These are phyloP conservation scores for Phytophthora pistaciae DNA, from an alignment of 352 stramenopile genomes.

Conservation along the genomic window DNA sequence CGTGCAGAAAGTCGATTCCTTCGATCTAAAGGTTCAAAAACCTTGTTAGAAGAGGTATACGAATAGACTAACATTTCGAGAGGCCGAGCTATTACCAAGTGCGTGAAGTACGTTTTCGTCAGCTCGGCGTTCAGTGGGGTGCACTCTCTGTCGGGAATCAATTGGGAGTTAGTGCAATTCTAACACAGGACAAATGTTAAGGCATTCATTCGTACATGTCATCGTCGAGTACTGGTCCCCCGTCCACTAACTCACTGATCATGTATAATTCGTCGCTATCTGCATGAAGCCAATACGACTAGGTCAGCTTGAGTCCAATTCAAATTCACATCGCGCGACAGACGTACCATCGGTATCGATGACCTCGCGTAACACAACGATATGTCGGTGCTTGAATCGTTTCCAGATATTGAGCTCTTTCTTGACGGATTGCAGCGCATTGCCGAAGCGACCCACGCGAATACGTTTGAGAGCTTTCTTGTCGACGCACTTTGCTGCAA, in stretches of 20 bases:
- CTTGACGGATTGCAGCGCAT: constrained; percentile 85
- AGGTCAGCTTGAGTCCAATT: neutral
- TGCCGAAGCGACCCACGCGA: constrained; percentile 74
- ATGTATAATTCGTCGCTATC: constrained; percentile 85
- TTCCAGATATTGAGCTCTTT: constrained; percentile 98
- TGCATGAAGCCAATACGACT: constrained; percentile 23
- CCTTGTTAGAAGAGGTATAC: neutral
- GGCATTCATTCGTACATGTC: constrained; percentile 48
- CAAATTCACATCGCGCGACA: neutral
- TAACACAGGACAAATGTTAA: neutral
- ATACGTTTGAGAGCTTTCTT: constrained; percentile 82
- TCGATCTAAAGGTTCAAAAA: constrained; percentile 58
- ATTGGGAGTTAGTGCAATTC: neutral
- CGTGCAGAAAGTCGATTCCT: constrained; percentile 83
- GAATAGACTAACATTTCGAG: no score
- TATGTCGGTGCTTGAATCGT: constrained; percentile 95
- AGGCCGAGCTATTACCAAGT: constrained; percentile 53
- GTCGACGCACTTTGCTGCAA: constrained; percentile 81
- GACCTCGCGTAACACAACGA: constrained; percentile 95
- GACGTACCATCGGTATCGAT: constrained; percentile 92
- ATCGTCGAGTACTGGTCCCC: constrained; percentile 70
- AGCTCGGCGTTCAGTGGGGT: constrained; percentile 64
- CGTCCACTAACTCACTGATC: constrained; percentile 85
- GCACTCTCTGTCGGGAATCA: constrained; percentile 52
- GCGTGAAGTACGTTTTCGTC: constrained; percentile 81